Conservation (phyloP, 2,329 filamentous ascomycete genomes). For the Nothopassalora personata region DNA sequence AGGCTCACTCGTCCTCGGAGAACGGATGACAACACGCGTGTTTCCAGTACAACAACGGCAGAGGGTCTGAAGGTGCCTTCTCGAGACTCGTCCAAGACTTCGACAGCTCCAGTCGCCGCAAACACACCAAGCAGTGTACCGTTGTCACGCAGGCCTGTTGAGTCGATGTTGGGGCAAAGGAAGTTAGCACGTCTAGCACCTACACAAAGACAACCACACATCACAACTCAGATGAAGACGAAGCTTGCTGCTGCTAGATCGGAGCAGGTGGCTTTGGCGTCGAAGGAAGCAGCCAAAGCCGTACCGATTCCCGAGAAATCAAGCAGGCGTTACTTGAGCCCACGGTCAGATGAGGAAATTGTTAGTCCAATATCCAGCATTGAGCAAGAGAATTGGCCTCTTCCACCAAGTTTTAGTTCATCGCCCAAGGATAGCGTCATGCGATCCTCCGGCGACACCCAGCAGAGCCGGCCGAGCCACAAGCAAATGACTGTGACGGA, state of each 20-base stretch:
- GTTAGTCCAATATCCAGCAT: not conserved
- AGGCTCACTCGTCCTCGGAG: not conserved
- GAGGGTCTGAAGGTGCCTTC: not conserved
- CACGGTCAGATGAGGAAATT: not conserved
- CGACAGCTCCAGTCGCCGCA: not conserved
- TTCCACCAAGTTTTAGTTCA: not conserved
- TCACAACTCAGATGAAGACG: not conserved
- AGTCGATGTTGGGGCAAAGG: not conserved
- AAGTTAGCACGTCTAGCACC: not conserved
- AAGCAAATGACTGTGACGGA: not conserved
- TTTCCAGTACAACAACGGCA: not conserved
- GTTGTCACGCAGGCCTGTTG: not conserved
- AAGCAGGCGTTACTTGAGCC: not conserved
- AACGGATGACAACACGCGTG: not conserved
- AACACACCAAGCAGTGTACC: not conserved
- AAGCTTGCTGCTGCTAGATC: not conserved
- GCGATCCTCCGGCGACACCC: not conserved
- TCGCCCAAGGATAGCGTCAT: not conserved
- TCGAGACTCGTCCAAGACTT: not conserved
- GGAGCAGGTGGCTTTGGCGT: not conserved
- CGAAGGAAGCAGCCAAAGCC: not conserved
- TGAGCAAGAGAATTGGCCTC: not conserved
- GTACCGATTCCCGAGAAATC: not conserved
- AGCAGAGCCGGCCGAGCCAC: not conserved
- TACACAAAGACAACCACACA: not conserved